Evolutionary conservation across 805 yeast genomes (phyloP), one percentile per base, ranked within the genome.

Genomic region (Cyberlindnera mycetangii): DNA sequence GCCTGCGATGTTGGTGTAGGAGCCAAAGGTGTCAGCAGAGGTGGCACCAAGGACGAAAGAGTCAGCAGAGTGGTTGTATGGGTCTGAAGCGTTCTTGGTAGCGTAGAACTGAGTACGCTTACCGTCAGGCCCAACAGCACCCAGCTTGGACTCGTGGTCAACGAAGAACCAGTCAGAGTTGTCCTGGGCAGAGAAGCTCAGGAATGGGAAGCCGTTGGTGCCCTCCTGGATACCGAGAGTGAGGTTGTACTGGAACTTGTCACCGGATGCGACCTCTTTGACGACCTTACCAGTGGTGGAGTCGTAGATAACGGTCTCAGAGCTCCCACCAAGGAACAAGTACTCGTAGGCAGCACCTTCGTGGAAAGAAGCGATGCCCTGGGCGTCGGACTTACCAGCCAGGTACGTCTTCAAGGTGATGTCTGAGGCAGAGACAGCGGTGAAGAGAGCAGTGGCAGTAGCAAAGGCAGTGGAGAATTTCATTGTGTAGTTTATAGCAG

Each of bases 71-170:
- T 62, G 65, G 16, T 47, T 31, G 64, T 73, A 73, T 24, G 75
- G 74, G 54, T 74, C 78, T 19, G 52, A 54, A 48, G 69, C 63
- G 61, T 72, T 66, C 66, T 63, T 69, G 53, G 69, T 66, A 43
- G 71, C 77, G 52, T 60, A 67, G 60, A 71, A 70, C n/a, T 19
- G 19, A 30, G 41, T 37, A 10, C 21, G 21, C 25, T 60, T 61
- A 24, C 48, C 71, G 34, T 65, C 58, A 44, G 60, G 58, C 18
- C 28, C 28, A 25, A 30, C 17, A 30, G 19, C 32, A 30, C 32
- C 32, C 8, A 30, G 32, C 28, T 25, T 25, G 18, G 32, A 4
- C 4, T 7, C 18, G 11, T 30, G 19, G 18, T 30, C 32, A 30
- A 15, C 18, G 34, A n/a, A 21, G 40, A 41, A 33, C 38, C 38